Evolutionary conservation across 257 asterid genomes (phyloP).

Genomic region (Capsicum rhomboideum): DNA sequence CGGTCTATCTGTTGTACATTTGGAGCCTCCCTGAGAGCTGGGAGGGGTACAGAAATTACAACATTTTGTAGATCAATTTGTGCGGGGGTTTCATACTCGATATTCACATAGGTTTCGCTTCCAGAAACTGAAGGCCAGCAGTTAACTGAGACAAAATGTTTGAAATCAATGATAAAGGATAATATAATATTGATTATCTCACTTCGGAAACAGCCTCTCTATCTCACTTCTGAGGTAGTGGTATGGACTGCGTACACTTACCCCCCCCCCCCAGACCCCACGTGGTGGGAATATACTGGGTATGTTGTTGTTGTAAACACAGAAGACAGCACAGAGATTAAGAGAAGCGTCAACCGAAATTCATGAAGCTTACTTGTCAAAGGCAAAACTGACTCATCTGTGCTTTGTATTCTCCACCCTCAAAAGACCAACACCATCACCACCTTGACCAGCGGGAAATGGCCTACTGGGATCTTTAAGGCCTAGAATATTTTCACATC

Average conservation of each 20-base stretch:
- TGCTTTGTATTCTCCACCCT: constrained; percentile 95
- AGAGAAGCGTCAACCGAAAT: neutral
- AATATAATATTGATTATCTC: neutral
- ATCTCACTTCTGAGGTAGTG: too few relatives aligned
- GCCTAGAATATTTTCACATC: constrained; percentile 68
- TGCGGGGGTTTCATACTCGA: constrained; percentile 82
- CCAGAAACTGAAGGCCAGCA: constrained; percentile 99
- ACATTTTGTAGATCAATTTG: constrained; percentile 79
- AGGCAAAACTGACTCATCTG: constrained; percentile 79
- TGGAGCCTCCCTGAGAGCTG: constrained; percentile 88
- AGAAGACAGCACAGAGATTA: neutral
- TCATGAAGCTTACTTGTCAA: constrained; percentile 56
- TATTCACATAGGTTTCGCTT: constrained; percentile 75
- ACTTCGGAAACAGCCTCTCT: too few relatives aligned
- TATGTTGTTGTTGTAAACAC: too few relatives aligned
- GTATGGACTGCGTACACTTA: too few relatives aligned
- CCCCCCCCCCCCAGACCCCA: too few relatives aligned
- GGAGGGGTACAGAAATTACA: constrained; percentile 89
- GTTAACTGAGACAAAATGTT: constrained; percentile 43
- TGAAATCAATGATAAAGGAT: constrained; percentile 5
- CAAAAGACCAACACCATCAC: constrained; percentile 78
- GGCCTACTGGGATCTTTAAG: constrained; percentile 75
- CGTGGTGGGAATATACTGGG: too few relatives aligned
- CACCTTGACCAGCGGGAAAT: constrained; percentile 69
- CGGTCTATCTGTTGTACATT: constrained; percentile 80